Evolutionary conservation across 2,329 filamentous ascomycete genomes (phyloP).

Genomic region (Eurotiales sp.): DNA sequence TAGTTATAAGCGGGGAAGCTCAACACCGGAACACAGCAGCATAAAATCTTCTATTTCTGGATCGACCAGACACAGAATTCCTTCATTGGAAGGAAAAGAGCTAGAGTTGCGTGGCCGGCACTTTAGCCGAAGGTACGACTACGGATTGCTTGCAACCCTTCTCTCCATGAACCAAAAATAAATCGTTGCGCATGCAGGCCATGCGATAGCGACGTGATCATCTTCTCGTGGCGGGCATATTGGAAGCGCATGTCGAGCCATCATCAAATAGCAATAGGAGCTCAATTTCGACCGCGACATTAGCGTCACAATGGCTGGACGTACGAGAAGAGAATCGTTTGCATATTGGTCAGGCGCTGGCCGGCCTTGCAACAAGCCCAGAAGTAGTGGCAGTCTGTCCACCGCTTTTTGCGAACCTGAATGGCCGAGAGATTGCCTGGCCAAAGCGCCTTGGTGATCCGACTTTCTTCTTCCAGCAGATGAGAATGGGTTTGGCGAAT

Average conservation of each 20-base stretch:
- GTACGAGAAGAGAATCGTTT: not conserved
- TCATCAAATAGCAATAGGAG: constrained; percentile 11
- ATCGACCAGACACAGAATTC: not conserved
- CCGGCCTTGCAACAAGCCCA: not conserved
- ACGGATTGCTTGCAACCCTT: constrained; percentile 1
- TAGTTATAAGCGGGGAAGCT: constrained; percentile 12
- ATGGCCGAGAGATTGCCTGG: constrained; percentile 1
- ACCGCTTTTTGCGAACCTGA: constrained; percentile 5
- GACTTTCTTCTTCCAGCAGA: constrained; percentile 6
- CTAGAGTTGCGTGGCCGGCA: constrained; percentile 2
- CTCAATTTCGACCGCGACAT: constrained; percentile 7
- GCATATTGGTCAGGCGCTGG: constrained; percentile 10
- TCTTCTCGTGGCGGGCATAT: not conserved
- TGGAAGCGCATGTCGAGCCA: not conserved
- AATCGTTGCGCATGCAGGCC: not conserved
- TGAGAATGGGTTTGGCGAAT: constrained; percentile 9
- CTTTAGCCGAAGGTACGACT: constrained; percentile 4
- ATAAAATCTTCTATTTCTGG: constrained; percentile 9
- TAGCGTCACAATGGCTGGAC: constrained; percentile 12
- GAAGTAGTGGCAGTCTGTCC: not conserved
- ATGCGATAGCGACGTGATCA: constrained; percentile 5
- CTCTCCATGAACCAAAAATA: constrained; percentile 11
- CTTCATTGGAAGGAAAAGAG: not conserved
- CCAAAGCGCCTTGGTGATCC: constrained; percentile 3
- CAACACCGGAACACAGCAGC: constrained; percentile 7